Percentiles rank a stretch among this genome's conserved stretches.
phyloP scores from a whole-genome alignment of 2,329 filamentous ascomycete genomes.

The Ophiostoma sp. region DNA sequence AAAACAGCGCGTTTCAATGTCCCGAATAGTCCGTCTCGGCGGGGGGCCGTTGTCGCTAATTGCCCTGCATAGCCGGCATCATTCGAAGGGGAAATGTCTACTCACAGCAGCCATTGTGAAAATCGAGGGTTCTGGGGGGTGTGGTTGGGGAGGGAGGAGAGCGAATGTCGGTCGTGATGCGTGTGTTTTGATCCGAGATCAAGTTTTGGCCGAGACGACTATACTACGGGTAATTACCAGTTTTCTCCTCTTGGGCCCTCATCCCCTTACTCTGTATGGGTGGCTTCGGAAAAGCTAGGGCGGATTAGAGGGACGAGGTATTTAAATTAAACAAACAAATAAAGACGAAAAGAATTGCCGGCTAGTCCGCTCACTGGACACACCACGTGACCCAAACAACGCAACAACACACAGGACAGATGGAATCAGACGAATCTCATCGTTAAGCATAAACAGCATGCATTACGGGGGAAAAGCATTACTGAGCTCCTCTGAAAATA shows the following conservation, averaged over 20 bases:
- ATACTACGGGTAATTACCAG: slow-evolving; percentile 10
- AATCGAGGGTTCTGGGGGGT: slow-evolving; percentile 15
- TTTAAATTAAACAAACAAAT: slow-evolving; percentile 10
- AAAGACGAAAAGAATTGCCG: not conserved
- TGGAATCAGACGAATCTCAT: not conserved
- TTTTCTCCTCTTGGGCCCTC: slow-evolving; percentile 19
- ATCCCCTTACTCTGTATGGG: slow-evolving; percentile 22
- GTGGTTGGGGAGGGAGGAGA: slow-evolving; percentile 12
- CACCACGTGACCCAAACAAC: not conserved
- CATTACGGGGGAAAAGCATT: too few relatives aligned
- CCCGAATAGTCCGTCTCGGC: slow-evolving; percentile 4
- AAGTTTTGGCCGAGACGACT: slow-evolving; percentile 19
- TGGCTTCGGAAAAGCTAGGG: slow-evolving; percentile 28
- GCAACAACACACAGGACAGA: not conserved
- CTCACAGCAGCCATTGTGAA: slow-evolving; percentile 28
- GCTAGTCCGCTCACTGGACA: not conserved
- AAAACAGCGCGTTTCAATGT: slow-evolving; percentile 16
- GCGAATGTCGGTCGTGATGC: slow-evolving; percentile 16
- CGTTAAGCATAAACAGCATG: not conserved
- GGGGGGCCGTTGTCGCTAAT: slow-evolving; percentile 14
- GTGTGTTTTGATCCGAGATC: slow-evolving; percentile 14
- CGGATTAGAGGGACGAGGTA: slow-evolving; percentile 11
- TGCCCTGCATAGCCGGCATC: slow-evolving; percentile 6
- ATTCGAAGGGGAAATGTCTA: slow-evolving; percentile 3
- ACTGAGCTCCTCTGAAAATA: too few relatives aligned